Percentiles rank a stretch among this genome's conserved stretches.
Conservation (phyloP, 2,329 filamentous ascomycete genomes). For the Sarocladium brachiariae region DNA sequence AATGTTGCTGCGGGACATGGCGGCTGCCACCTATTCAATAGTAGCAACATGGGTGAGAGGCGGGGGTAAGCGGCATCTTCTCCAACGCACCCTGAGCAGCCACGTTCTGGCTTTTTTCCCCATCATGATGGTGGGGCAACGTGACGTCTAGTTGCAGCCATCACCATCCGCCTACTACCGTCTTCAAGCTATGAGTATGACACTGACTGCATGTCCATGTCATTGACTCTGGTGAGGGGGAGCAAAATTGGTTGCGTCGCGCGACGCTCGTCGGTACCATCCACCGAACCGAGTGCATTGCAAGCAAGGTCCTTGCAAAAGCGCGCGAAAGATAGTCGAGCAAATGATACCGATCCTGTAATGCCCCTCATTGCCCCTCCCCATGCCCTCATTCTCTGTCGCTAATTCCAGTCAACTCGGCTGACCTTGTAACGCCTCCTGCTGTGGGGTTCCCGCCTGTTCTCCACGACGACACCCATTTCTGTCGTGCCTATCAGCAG, state of each 20-base stretch:
- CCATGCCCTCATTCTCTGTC: too few species aligned
- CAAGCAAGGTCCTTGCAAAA: neutral
- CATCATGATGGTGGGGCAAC: neutral
- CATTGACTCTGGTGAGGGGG: neutral
- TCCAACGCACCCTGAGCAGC: neutral
- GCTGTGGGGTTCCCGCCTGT: neutral
- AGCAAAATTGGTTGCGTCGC: neutral
- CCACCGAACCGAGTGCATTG: neutral
- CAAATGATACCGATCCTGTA: neutral
- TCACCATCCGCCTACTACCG: neutral
- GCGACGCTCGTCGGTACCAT: neutral
- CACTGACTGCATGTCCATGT: neutral
- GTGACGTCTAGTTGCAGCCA: neutral
- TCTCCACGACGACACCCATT: slow-evolving; percentile 1
- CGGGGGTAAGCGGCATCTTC: slow-evolving; percentile 2
- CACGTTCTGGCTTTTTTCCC: neutral
- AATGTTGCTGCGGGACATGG: too few species aligned
- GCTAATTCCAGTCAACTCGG: too few species aligned
- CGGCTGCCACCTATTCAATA: too few species aligned
- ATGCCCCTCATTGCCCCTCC: slow-evolving; percentile 9
- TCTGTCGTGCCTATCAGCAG: neutral
- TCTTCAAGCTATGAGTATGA: neutral
- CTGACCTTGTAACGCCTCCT: too few species aligned
- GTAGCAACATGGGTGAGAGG: too few species aligned
- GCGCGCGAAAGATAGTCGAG: neutral